These are phyloP conservation scores for Prunus fruticosa DNA, from an alignment of 306 rosid species.

Conservation along the genomic window DNA sequence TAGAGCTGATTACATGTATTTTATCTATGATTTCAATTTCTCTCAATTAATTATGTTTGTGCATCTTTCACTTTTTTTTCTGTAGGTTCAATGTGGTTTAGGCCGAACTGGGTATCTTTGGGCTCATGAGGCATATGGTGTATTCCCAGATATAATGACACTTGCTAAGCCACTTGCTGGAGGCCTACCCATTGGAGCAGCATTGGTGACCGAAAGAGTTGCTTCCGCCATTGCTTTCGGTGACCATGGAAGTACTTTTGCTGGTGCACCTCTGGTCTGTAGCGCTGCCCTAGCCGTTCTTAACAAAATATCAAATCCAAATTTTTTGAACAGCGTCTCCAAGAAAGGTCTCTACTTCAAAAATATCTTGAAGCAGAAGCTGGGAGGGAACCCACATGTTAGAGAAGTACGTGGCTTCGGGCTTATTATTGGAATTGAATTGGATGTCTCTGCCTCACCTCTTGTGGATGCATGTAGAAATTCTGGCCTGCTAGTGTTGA, in stretches of 20 bases:
- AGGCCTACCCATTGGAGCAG: conserved; percentile 90
- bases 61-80: conserved; percentile 10
- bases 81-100: conserved; percentile 89
- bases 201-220: conserved; percentile 67
- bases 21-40: background rate
- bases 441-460: conserved; percentile 66
- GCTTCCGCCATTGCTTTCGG: conserved; percentile 73
- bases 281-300: conserved; percentile 72
- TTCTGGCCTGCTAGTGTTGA: conserved; percentile 65
- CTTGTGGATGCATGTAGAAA: conserved; percentile 72
- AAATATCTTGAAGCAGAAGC: conserved; percentile 60
- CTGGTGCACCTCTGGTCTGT: conserved; percentile 74
- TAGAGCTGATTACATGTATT: background rate
- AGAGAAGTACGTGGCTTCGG: conserved; percentile 76
- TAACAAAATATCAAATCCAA: conserved; percentile 60
- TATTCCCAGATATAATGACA: conserved; percentile 91
- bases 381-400: conserved; percentile 68
- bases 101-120: conserved; percentile 84
- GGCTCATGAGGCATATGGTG: conserved; percentile 75
- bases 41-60: background rate
- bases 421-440: conserved; percentile 71
- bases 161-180: conserved; percentile 98
- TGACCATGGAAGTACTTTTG: conserved; percentile 94
- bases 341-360: conserved; percentile 63
- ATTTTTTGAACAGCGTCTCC: conserved; percentile 60